Evolutionary conservation across 495 filamentous ascomycete species (phyloP), one percentile per base, ranked within the genome.

Genomic region (Cetradonia linearis): DNA sequence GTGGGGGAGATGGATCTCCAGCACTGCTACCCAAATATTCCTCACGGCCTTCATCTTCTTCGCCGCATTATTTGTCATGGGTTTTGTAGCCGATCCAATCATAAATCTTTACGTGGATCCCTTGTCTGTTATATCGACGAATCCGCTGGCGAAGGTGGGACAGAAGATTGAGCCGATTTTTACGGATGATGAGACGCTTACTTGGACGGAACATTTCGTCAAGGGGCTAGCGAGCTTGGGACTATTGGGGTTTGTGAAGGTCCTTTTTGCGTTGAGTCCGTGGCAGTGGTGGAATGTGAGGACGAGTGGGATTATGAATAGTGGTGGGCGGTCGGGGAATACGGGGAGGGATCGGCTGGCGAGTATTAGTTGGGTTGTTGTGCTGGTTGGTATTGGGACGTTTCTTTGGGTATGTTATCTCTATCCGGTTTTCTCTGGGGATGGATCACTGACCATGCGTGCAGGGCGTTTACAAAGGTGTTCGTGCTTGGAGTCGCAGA

Each of bases 31-130:
- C 0, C 83, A 91, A 66, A 70, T 88, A 23, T 64, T 69, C 0
- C 70, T 95, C 58, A 95, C 91, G 2, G 50, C 88, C 3, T 37
- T 73, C 14, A 87, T 95, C 62, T 75, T 95, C 50, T 36, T 89
- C 14, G 59, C 85, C 38, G 78, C 83, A 48, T 74, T 94, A 33
- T 96, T 91, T 65, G 7, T 89, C 2, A 80, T 95, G 62, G 91
- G 91, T 57, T 96, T 96, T 66, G 72, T 96, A 68, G 91, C 89
- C 62, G 92, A 96, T 73, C 91, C 91, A 13, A 89, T 97, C 65
- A 87, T 98, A 69, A 86, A 87, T 62, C 74, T 95, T 23, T 95
- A 90, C 74, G 70, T 92, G 18, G 89, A 94, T 68, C 88, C 89
- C 0, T 71, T 84, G 57, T 76, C 75, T 31, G 78, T 78, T 23